Evolutionary conservation across 106 monocot species (phyloP).

Genomic region (Hemerocallis citrina): DNA sequence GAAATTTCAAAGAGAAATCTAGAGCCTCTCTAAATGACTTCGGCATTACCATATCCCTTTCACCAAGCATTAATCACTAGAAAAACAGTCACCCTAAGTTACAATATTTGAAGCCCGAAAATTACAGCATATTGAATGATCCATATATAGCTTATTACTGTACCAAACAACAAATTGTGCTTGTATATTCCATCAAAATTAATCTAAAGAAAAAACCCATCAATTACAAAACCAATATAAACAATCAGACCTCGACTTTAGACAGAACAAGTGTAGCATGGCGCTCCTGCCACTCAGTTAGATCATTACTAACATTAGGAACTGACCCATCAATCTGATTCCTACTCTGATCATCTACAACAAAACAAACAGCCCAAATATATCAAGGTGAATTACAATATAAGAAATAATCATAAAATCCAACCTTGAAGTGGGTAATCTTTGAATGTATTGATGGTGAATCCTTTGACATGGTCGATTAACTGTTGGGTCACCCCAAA

Average conservation of each 20-base stretch:
- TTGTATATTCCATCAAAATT: too few relatives aligned
- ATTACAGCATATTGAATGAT: too few relatives aligned
- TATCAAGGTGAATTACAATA: neutral
- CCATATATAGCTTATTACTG: too few relatives aligned
- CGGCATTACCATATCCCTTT: too few relatives aligned
- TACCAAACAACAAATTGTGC: too few relatives aligned
- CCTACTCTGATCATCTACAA: slow-evolving; percentile 16
- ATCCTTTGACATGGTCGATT: slow-evolving; percentile 39
- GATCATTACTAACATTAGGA: slow-evolving; percentile 41
- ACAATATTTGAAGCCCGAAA: too few relatives aligned
- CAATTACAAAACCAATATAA: neutral
- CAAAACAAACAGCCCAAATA: neutral
- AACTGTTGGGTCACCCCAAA: slow-evolving; percentile 71
- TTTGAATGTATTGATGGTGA: slow-evolving; percentile 72
- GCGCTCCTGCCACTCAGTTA: slow-evolving; percentile 81
- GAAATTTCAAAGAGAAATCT: too few relatives aligned
- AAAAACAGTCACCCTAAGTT: too few relatives aligned
- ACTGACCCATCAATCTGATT: slow-evolving; percentile 3
- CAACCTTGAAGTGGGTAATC: slow-evolving; percentile 41
- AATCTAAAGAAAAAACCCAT: neutral
- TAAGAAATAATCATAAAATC: neutral
- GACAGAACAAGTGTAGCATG: slow-evolving; percentile 66
- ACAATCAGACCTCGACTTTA: slow-evolving; percentile 44
- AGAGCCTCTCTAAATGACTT: too few relatives aligned
- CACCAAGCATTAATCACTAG: too few relatives aligned